A percentile compares a stretch with the other conserved stretches of the same genome.
phyloP scores from a whole-genome alignment of 2,329 filamentous ascomycete genomes.

The Tricladium varicosporioides region DNA sequence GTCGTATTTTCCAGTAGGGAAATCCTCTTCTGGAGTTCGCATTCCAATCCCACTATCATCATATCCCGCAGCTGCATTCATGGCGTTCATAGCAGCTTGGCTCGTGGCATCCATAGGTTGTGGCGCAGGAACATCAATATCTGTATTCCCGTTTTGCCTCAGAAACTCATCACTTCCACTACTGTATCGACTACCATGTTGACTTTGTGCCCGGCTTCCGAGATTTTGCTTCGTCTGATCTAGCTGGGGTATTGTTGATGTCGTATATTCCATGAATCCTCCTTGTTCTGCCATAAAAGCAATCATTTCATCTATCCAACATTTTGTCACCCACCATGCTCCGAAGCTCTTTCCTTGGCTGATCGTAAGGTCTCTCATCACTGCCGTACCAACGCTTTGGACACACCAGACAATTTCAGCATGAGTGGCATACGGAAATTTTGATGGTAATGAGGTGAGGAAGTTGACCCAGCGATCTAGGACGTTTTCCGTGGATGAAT shows the following conservation, averaged over 20 bases:
- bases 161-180: conserved; percentile 33
- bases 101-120: conserved; percentile 39
- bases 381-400: conserved; percentile 71
- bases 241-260: conserved; percentile 35
- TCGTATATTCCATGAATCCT: conserved; percentile 71
- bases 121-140: conserved; percentile 20
- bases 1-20: conserved; percentile 58
- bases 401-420: conserved; percentile 75
- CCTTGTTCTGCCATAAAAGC: conserved; percentile 86
- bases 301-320: conserved; percentile 93
- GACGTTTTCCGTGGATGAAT: conserved; percentile 58
- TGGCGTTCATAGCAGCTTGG: conserved; percentile 44
- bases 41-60: conserved; percentile 78
- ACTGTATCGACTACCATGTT: conserved; percentile 31
- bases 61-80: conserved; percentile 49
- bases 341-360: conserved; percentile 77
- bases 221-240: conserved; percentile 24
- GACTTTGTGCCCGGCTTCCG: conserved; percentile 24
- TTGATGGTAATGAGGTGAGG: conserved; percentile 62
- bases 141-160: conserved; percentile 21
- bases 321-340: conserved; percentile 95
- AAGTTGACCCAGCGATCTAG: conserved; percentile 78
- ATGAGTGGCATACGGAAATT: conserved; percentile 72
- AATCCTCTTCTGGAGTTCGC: conserved; percentile 64
- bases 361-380: conserved; percentile 79